Conservation (phyloP, 139 green algal species). For the Astrephomene gubernaculifera region DNA sequence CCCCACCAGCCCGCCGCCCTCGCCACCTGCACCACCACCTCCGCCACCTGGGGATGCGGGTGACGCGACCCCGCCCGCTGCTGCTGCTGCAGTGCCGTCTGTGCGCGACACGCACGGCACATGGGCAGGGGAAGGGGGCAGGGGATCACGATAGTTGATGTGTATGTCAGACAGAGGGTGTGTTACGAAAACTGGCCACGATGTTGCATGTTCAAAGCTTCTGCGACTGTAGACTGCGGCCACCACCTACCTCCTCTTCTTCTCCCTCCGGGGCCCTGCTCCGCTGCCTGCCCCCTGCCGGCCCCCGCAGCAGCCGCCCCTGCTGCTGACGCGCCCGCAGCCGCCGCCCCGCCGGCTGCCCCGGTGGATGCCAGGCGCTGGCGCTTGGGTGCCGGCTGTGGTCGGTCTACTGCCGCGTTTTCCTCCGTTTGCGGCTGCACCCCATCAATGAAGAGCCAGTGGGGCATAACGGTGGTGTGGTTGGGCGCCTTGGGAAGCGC, state of each 20-base stretch:
- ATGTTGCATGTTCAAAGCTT: no score
- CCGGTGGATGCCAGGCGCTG: conserved; percentile 1
- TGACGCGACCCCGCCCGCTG: not conserved
- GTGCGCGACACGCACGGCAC: no score
- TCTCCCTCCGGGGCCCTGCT: not conserved
- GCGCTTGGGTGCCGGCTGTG: conserved; percentile 45
- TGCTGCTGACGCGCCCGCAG: not conserved
- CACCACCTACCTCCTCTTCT: no score
- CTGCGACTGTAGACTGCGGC: no score
- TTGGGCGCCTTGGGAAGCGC: conserved; percentile 78
- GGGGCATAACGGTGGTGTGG: conserved; percentile 79
- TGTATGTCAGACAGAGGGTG: no score
- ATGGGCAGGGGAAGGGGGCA: no score
- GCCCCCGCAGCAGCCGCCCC: not conserved
- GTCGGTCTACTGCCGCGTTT: conserved; percentile 71
- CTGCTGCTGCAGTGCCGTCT: not conserved
- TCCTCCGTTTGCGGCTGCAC: conserved; percentile 91
- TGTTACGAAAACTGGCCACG: no score
- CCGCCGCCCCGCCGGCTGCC: conserved; percentile 21
- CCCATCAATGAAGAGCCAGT: conserved; percentile 95
- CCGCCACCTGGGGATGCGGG: not conserved
- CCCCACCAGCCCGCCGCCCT: not conserved
- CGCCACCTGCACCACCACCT: not conserved
- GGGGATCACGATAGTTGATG: no score
- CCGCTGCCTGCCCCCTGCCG: not conserved